A percentile compares a stretch with the other conserved stretches of the same genome.
These are phyloP conservation scores for Phytopythium oedochilum DNA, from an alignment of 352 stramenopile genomes.

Conservation along the genomic window DNA sequence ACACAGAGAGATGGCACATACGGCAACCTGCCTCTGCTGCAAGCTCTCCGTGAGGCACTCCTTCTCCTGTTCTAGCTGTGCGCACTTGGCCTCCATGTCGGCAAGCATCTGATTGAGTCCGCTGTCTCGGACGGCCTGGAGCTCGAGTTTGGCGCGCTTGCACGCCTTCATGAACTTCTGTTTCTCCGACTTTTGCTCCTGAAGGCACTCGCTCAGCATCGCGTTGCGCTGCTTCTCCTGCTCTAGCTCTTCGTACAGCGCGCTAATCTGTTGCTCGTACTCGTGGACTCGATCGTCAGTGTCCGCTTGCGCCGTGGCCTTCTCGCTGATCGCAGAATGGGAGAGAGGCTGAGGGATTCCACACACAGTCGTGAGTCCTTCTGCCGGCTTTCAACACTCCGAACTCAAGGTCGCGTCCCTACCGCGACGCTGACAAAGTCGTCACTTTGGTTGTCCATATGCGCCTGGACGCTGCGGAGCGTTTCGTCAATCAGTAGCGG, in stretches of 20 bases:
- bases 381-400: too few relatives aligned
- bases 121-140: conserved; percentile 58
- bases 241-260: conserved; percentile 65
- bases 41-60: conserved; percentile 28
- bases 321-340: conserved; percentile 30
- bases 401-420: conserved; percentile 2
- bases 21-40: conserved; percentile 25
- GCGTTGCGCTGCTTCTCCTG: conserved; percentile 67
- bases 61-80: conserved; percentile 46
- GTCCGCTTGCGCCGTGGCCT: conserved; percentile 17
- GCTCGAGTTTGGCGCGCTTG: conserved; percentile 53
- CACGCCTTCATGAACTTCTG: conserved; percentile 69
- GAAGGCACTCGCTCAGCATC: conserved; percentile 59
- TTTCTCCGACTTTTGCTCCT: conserved; percentile 67
- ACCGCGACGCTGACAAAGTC: conserved; percentile 10
- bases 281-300: conserved; percentile 54
- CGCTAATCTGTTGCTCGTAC: conserved; percentile 66
- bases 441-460: conserved; percentile 31
- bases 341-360: conserved; percentile 21
- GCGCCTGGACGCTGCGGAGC: conserved; percentile 42
- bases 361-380: not conserved
- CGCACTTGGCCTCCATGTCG: conserved; percentile 58
- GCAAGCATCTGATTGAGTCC: conserved; percentile 59
- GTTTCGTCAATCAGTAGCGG: conserved; percentile 61
- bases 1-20: conserved; percentile 6